A percentile compares a stretch with the other conserved stretches of the same genome.
phyloP scores from a whole-genome alignment of 2,329 filamentous ascomycete genomes.

The Arthrobotrys sphaeroides region DNA sequence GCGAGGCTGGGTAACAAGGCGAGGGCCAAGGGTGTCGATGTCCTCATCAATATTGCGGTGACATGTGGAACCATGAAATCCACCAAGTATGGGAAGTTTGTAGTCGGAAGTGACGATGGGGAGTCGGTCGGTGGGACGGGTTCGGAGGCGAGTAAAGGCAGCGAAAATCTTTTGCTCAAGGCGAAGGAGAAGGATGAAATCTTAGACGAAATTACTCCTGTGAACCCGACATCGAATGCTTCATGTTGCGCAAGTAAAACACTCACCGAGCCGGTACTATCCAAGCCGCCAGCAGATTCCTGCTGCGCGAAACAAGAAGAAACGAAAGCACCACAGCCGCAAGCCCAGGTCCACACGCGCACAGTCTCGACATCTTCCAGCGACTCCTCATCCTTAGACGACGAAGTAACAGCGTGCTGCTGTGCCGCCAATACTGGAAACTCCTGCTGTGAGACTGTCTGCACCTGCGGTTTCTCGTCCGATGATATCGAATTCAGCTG shows the following conservation, averaged over 20 bases:
- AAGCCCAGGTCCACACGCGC: slow-evolving; percentile 8
- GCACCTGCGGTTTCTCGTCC: slow-evolving; percentile 48
- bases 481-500: slow-evolving; percentile 39
- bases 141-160: slow-evolving; percentile 25
- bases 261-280: neutral
- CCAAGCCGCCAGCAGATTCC: neutral
- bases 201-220: slow-evolving; percentile 32
- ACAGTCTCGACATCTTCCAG: slow-evolving; percentile 7
- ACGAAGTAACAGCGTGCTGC: slow-evolving; percentile 17
- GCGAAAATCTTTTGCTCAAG: slow-evolving; percentile 20
- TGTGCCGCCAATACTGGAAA: slow-evolving; percentile 16
- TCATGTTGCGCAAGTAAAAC: slow-evolving; percentile 12
- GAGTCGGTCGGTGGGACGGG: neutral
- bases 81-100: slow-evolving; percentile 20
- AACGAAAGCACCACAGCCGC: neutral
- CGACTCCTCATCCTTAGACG: neutral
- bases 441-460: slow-evolving; percentile 45
- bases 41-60: slow-evolving; percentile 38
- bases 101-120: slow-evolving; percentile 9
- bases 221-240: neutral
- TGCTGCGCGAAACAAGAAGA: neutral
- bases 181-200: neutral
- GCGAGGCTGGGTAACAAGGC: slow-evolving; percentile 31
- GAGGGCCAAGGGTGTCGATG: slow-evolving; percentile 37
- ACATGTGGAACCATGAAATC: slow-evolving; percentile 51